Percentiles rank a stretch among this genome's conserved stretches.
Conservation (phyloP, 2,329 filamentous ascomycete genomes). For the Nigrospora oryzae region DNA sequence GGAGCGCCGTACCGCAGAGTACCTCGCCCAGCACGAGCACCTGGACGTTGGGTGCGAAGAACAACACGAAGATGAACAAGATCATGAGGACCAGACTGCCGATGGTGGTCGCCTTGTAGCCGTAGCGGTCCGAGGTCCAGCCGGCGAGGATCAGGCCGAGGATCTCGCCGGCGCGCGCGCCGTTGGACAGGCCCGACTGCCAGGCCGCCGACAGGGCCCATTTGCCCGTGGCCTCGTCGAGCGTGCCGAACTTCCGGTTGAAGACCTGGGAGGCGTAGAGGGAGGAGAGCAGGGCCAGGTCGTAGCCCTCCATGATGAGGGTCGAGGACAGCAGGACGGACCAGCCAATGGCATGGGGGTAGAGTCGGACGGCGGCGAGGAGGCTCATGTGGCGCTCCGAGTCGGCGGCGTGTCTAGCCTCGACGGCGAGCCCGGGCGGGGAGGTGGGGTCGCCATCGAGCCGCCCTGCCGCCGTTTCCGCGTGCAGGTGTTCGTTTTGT, state of each 20-base stretch:
- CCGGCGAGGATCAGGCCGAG: constrained; percentile 47
- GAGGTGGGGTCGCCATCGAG: not conserved
- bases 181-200: constrained; percentile 49
- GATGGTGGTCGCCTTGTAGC: constrained; percentile 42
- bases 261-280: constrained; percentile 39
- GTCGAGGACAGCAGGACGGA: constrained; percentile 35
- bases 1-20: constrained; percentile 23
- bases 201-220: constrained; percentile 44
- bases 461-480: not conserved
- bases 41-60: constrained; percentile 39
- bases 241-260: constrained; percentile 35
- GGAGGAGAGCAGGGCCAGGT: constrained; percentile 38
- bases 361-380: constrained; percentile 28
- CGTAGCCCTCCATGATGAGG: constrained; percentile 43
- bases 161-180: constrained; percentile 43
- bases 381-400: constrained; percentile 33
- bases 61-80: constrained; percentile 42
- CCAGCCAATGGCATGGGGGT: constrained; percentile 39
- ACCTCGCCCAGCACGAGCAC: constrained; percentile 41
- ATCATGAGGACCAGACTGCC: constrained; percentile 35
- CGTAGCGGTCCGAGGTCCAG: constrained; percentile 38
- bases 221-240: constrained; percentile 20
- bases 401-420: constrained; percentile 30
- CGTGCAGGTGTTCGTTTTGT: no score
- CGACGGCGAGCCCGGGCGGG: constrained; percentile 13